Conservation (phyloP, 805 yeast genomes). For the Saturnispora besseyi region DNA sequence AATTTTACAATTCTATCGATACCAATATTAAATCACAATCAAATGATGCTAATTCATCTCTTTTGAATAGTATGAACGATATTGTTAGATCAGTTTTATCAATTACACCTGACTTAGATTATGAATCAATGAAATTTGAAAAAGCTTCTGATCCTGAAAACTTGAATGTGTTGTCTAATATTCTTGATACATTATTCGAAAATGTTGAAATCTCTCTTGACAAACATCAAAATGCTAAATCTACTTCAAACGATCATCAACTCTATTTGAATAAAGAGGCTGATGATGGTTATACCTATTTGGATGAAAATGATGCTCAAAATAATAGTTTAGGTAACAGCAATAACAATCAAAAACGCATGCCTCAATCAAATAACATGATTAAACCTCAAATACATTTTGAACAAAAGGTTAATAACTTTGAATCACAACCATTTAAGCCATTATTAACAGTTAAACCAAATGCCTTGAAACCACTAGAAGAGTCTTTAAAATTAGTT, state of each 20-base stretch:
- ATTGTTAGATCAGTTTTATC: constrained; percentile 26
- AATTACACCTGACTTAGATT: constrained; percentile 20
- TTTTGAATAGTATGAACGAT: constrained; percentile 30
- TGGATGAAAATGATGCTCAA: constrained; percentile 44
- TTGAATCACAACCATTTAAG: constrained; percentile 61
- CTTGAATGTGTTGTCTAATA: constrained; percentile 57
- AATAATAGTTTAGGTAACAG: neutral
- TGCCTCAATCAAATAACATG: constrained; percentile 13
- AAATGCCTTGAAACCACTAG: constrained; percentile 47
- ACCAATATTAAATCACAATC: constrained; percentile 34
- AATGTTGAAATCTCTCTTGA: constrained; percentile 66
- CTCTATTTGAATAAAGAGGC: neutral
- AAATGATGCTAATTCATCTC: constrained; percentile 24
- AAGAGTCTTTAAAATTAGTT: constrained; percentile 38
- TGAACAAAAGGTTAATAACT: constrained; percentile 47
- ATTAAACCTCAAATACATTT: constrained; percentile 66
- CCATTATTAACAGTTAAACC: constrained; percentile 73
- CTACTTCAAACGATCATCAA: neutral
- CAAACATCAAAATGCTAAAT: constrained; percentile 24
- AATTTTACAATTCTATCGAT: constrained; percentile 62
- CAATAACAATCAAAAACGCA: neutral
- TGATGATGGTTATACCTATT: constrained; percentile 32
- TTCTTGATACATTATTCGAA: constrained; percentile 67
- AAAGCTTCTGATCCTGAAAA: constrained; percentile 31
- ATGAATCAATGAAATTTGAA: constrained; percentile 21